Percentiles rank a stretch among this genome's conserved stretches.
Evolutionary conservation across 1,139 yeast genomes (phyloP).

Genomic region (Pichia sp.): DNA sequence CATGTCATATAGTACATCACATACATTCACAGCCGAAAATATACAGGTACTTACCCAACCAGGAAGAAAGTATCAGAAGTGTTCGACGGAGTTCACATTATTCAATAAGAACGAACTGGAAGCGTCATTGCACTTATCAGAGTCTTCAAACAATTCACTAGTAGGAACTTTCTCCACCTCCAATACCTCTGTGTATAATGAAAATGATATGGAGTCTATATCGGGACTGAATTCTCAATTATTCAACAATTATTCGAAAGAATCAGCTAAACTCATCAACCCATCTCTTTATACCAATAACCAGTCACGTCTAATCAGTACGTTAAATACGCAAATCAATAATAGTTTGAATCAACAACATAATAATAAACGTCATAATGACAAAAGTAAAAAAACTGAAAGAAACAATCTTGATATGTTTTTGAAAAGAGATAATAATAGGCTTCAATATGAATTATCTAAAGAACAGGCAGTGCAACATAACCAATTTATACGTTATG

Average conservation of each 20-base stretch:
- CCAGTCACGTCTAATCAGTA: not conserved
- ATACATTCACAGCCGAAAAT: not conserved
- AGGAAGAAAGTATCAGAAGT: not conserved
- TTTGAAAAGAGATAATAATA: constrained; percentile 10
- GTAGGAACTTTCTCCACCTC: not conserved
- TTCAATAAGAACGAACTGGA: constrained; percentile 4
- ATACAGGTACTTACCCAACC: not conserved
- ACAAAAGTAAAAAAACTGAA: not conserved
- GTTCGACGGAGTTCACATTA: not conserved
- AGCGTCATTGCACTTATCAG: not conserved
- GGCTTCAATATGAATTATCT: constrained; percentile 7
- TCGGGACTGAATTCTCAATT: constrained; percentile 2
- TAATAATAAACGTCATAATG: not conserved
- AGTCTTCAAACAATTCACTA: not conserved
- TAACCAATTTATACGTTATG: constrained; percentile 1
- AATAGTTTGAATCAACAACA: not conserved
- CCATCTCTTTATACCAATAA: not conserved
- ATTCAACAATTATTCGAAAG: not conserved
- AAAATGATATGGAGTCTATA: not conserved
- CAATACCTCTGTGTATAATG: not conserved
- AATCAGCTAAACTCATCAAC: not conserved
- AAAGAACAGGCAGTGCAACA: constrained; percentile 11
- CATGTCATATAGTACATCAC: not conserved
- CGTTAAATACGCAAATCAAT: not conserved
- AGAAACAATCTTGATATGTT: constrained; percentile 1